These are phyloP conservation scores for Sapria himalayana DNA, from an alignment of 345 rosid species.

Conservation along the genomic window DNA sequence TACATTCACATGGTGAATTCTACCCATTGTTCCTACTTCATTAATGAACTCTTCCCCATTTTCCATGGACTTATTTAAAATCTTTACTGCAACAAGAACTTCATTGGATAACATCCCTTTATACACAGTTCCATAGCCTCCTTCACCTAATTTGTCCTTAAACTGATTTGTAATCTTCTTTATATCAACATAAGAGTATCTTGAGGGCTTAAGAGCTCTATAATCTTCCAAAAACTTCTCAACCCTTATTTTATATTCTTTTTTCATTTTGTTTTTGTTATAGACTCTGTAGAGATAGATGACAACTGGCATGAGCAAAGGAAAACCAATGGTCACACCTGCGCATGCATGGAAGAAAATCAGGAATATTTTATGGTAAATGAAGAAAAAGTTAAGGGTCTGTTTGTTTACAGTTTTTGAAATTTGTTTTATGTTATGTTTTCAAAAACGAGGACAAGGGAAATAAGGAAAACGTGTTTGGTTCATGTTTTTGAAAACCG, in stretches of 20 bases:
- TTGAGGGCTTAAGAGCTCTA: conserved; percentile 11
- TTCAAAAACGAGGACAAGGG: too few species aligned
- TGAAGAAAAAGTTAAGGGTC: too few species aligned
- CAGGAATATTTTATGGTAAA: too few species aligned
- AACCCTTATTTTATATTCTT: conserved; percentile 6
- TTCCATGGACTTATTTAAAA: conserved; percentile 7
- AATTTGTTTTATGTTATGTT: too few species aligned
- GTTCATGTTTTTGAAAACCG: too few species aligned
- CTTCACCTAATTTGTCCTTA: conserved; percentile 12
- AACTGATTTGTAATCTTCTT: conserved; percentile 12
- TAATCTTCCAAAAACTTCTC: conserved; percentile 9
- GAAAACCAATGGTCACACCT: too few species aligned
- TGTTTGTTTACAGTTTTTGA: too few species aligned
- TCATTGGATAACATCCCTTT: conserved; percentile 11
- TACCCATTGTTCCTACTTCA: conserved; percentile 13
- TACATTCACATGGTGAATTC: conserved; percentile 16
- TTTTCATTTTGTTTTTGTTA: neutral
- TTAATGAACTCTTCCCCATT: conserved; percentile 12
- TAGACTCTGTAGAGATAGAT: neutral
- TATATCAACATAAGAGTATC: conserved; percentile 11
- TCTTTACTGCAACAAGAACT: conserved; percentile 12
- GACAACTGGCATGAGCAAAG: neutral
- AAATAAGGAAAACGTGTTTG: too few species aligned
- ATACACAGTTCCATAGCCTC: conserved; percentile 13
- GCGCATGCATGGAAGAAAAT: too few species aligned